Evolutionary conservation across 192 early-diverging fungal genomes (phyloP), one percentile per base, ranked within the genome.

Genomic region (Phycomyces nitens): DNA sequence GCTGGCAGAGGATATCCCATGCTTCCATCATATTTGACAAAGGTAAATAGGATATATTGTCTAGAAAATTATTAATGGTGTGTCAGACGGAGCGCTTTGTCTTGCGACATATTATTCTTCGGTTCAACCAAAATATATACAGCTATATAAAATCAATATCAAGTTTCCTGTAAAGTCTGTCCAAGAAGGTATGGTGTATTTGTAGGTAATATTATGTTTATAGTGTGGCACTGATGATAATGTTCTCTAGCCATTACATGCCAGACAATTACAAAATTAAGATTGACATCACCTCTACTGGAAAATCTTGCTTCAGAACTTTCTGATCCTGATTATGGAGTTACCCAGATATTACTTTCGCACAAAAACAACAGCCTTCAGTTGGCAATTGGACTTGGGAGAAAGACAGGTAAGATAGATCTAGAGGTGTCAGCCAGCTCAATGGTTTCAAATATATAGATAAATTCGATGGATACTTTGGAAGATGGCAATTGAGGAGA

Each of bases 1-100:
- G 60, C 12, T 70, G 73, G 68, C 56, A 70, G 21, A 42, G 64
- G 23, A 69, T 75, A 26, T 75, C 73, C 0, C 73, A 75, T 66
- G 73, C 73, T 10, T 57, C 68, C 5, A 43, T 75, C 9, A 10
- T 29, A 12, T 63, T 75, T 11, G 43, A 66, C n/a, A 51, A 65
- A 16, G 63, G 69, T 71, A 71, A 53, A 41, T 18, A 18, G 0
- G 23, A 14, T 14, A 12, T 5, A 21, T 41, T n/a, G 58, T 7
- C 2, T 34, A 34, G 29, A 34, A 34, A 34, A 5, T 5, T 5
- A 34, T 34, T 34, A 34, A 26, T 34, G 18, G 0, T 39, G 18
- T 59, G 5, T 21, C 39, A 67, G 59, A 66, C 4, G 70, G 59
- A 2, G 22, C 52, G 5, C 39, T 75, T 18, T 70, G 70, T 60